Evolutionary conservation across 257 asterid genomes (phyloP).

Genomic region (Apocynum venetum): DNA sequence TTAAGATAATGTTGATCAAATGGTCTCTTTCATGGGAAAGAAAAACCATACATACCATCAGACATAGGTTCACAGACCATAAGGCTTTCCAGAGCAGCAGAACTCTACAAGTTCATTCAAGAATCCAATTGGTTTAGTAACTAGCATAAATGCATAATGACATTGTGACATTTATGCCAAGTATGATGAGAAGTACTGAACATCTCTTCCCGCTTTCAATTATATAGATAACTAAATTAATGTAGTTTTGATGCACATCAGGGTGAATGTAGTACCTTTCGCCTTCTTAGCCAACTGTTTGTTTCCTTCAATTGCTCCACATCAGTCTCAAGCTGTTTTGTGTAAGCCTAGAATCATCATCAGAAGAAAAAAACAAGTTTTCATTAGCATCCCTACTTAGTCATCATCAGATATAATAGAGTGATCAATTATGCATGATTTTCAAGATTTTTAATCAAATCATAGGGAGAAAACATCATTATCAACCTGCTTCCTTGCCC

Average conservation of each 20-base stretch:
- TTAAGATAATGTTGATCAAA: too few relatives aligned
- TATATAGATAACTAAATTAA: neutral
- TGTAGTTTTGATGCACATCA: neutral
- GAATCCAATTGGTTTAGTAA: neutral
- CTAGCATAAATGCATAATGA: neutral
- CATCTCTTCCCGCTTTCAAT: neutral
- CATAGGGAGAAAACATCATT: neutral
- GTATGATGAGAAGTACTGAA: neutral
- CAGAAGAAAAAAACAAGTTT: neutral
- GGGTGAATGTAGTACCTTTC: conserved; percentile 24
- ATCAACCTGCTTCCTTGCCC: conserved; percentile 45
- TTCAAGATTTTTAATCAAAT: too few relatives aligned
- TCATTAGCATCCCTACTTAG: neutral
- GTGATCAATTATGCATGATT: neutral
- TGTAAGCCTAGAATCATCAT: conserved; percentile 29
- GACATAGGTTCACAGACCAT: too few relatives aligned
- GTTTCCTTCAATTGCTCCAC: conserved; percentile 22
- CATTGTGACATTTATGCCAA: neutral
- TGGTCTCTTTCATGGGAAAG: too few relatives aligned
- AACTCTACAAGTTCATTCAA: neutral
- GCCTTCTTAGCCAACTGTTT: conserved; percentile 30
- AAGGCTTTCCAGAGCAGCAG: too few relatives aligned
- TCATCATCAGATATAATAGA: neutral
- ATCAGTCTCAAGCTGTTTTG: conserved; percentile 31
- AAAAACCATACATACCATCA: too few relatives aligned